A percentile compares a stretch with the other conserved stretches of the same genome.
phyloP scores from a whole-genome alignment of 192 early-diverging fungal species.

The Phlyctochytrium planicorne region DNA sequence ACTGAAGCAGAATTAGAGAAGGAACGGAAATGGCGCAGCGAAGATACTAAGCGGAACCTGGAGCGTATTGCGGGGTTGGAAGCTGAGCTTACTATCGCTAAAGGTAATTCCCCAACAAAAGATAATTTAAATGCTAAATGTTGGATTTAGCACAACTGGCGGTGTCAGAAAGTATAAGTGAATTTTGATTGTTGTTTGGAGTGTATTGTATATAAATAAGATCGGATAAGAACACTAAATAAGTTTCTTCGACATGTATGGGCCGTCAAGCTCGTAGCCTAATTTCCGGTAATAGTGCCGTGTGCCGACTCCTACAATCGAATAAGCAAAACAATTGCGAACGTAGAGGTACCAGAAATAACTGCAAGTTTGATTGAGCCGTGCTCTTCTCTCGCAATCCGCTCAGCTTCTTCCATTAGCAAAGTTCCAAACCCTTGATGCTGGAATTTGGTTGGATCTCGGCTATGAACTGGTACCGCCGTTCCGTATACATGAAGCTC shows the following conservation, averaged over 20 bases:
- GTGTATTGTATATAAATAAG: too few species aligned
- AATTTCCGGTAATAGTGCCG: conserved; percentile 97
- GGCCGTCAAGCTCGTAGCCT: conserved; percentile 89
- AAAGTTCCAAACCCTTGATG: conserved; percentile 98
- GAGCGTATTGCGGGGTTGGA: background rate
- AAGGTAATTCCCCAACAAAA: background rate
- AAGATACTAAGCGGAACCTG: background rate
- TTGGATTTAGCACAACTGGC: background rate
- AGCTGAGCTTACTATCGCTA: background rate
- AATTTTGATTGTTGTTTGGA: too few species aligned
- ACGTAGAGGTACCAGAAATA: conserved; percentile 70
- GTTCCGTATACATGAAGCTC: conserved; percentile 98
- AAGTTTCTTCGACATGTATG: conserved; percentile 86
- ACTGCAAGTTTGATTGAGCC: conserved; percentile 91
- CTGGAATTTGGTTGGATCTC: conserved; percentile 98
- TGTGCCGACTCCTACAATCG: conserved; percentile 78
- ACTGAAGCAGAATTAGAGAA: background rate
- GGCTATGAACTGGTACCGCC: conserved; percentile 92
- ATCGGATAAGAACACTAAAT: background rate
- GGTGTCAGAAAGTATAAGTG: background rate
- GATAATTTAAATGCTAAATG: background rate
- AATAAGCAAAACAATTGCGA: conserved; percentile 2
- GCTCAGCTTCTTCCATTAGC: conserved; percentile 99
- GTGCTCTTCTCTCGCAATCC: conserved; percentile 97
- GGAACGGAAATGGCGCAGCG: background rate